Evolutionary conservation across 2,329 filamentous ascomycete genomes (phyloP).

Genomic region (Alternaria burnsii): DNA sequence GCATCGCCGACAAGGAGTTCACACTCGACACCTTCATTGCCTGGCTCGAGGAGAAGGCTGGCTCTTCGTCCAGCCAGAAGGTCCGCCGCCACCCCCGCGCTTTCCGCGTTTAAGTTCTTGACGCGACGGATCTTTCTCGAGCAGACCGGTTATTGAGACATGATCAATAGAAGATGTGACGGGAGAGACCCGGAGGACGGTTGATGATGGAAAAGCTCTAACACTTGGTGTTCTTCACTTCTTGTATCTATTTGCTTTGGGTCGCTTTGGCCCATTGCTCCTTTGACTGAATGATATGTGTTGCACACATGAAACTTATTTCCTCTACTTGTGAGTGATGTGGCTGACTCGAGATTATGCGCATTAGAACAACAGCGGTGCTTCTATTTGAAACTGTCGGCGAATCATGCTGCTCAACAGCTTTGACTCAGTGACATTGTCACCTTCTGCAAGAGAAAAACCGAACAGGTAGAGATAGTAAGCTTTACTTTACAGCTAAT

Average conservation of each 20-base stretch:
- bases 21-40: constrained; percentile 35
- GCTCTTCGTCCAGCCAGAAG: constrained; percentile 21
- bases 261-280: constrained; percentile 4
- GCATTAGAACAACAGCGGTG: background rate
- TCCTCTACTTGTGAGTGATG: background rate
- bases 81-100: constrained; percentile 29
- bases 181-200: background rate
- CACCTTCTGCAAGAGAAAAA: no score
- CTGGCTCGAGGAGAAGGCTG: constrained; percentile 34
- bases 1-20: constrained; percentile 22
- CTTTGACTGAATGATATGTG: constrained; percentile 18
- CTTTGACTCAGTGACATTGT: no score
- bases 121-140: background rate
- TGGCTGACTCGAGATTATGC: background rate
- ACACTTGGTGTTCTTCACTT: constrained; percentile 21
- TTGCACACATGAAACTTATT: constrained; percentile 5
- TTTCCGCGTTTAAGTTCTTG: constrained; percentile 23
- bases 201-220: background rate
- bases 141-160: background rate
- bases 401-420: no score
- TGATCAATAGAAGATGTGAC: background rate
- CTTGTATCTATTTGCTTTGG: constrained; percentile 24
- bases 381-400: no score
- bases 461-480: no score
- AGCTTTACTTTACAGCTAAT: no score